phyloP scores from a whole-genome alignment of 75 land plant genomes.

The Pseudotsuga menziesii region DNA sequence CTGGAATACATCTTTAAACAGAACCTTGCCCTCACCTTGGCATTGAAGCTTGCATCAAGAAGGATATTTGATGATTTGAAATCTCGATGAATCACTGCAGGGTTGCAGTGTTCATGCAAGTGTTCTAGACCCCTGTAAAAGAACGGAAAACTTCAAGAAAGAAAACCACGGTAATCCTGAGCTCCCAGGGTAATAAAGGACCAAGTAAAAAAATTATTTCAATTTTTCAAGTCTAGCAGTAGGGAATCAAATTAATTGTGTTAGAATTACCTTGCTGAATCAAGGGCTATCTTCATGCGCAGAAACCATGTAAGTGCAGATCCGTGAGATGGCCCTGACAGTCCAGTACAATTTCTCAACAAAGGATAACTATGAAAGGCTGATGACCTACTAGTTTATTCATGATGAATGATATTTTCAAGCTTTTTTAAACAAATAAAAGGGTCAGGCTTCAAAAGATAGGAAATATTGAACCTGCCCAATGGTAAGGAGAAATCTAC shows the following conservation, averaged over 20 bases:
- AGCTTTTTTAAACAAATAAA: neutral
- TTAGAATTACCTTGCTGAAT: constrained; percentile 62
- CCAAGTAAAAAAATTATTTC: neutral
- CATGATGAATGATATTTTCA: neutral
- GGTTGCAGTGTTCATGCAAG: constrained; percentile 84
- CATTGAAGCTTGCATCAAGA: constrained; percentile 80
- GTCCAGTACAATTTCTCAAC: neutral
- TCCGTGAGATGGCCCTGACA: constrained; percentile 66
- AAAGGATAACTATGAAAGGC: neutral
- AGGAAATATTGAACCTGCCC: neutral
- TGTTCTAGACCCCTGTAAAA: constrained; percentile 78
- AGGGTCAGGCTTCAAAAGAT: neutral
- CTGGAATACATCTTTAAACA: neutral
- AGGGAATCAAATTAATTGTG: neutral
- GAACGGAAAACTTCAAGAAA: neutral
- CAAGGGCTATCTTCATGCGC: constrained; percentile 88
- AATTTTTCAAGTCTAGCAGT: neutral
- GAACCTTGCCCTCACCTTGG: constrained; percentile 53
- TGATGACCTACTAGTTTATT: neutral
- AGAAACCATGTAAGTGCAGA: constrained; percentile 67
- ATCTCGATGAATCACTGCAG: constrained; percentile 87
- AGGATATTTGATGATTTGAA: constrained; percentile 94
- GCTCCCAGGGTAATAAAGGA: neutral
- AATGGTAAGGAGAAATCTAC: constrained; percentile 21
- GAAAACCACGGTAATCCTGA: neutral